Base-by-base conservation (phyloP, 305 asterid species). In the Coffea humblotiana region DNA sequence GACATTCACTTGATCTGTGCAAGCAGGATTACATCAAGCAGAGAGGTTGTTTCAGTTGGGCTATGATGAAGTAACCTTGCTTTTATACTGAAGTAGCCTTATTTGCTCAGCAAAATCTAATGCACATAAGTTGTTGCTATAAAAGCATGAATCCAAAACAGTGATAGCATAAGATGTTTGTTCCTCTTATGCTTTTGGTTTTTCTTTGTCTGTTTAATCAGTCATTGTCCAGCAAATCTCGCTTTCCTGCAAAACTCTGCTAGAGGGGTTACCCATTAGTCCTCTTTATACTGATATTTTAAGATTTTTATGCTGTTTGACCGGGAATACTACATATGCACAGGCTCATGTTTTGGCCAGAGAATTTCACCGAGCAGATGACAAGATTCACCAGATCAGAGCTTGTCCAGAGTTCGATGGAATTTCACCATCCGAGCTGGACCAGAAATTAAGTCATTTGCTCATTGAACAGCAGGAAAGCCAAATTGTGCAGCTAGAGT, bases 401-500 rank as follows among this genome's bases (percentile, higher is more conserved):
- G 80, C 78, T 70, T 78, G 84, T 4, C 80, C 76, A 72, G 85
- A 82, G 66, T 63, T 58, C 66, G 75, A 48, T 25, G 94, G 94
- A 56, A 92, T 92, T 77, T 61, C 74, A 80, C 89, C 97, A 68
- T 79, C 88, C 13, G 97, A 86, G 84, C 92, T 94, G 82, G 90
- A 92, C 83, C 58, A 89, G 68, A 94, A 90, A 77, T 45, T 91
- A 82, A 83, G 90, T n/a, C 88, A 91, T 81, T 81, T 92, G 77
- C 91, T 94, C 23, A 88, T 92, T 60, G 90, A 89, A 70, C 94
- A 86, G 84, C 97, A 89, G 78, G 94, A 86, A 84, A 88, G 78
- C 85, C 93, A 92, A 70, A 92, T 92, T 51, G 79, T 63, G 60
- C 92, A 90, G 86, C 79, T 91, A 48, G 96, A 90, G 75, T 47